Evolutionary conservation across 192 early-diverging fungal species (phyloP).

Genomic region (Linderina pennispora): DNA sequence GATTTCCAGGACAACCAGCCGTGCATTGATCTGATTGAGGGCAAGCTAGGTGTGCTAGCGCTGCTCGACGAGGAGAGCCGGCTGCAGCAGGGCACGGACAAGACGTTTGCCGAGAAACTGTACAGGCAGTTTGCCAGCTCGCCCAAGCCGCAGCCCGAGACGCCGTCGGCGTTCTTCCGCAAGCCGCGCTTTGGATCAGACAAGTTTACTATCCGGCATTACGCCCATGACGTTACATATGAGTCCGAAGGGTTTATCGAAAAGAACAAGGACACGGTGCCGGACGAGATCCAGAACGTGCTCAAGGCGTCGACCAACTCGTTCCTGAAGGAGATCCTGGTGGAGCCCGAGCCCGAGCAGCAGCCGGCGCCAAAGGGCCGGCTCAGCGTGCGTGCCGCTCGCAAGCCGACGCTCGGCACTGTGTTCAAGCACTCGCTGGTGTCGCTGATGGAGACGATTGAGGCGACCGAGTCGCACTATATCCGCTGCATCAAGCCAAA

Average conservation of each 20-base stretch:
- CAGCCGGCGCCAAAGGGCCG: neutral
- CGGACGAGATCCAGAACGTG: slow-evolving; percentile 80
- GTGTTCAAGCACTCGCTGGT: slow-evolving; percentile 94
- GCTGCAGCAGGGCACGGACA: slow-evolving; percentile 83
- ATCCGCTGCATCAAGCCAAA: slow-evolving; percentile 99
- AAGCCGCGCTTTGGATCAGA: slow-evolving; percentile 86
- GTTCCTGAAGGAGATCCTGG: slow-evolving; percentile 76
- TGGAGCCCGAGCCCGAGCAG: slow-evolving; percentile 1
- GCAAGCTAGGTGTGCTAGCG: slow-evolving; percentile 88
- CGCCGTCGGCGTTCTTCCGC: slow-evolving; percentile 56
- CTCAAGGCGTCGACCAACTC: slow-evolving; percentile 71
- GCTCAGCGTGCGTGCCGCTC: slow-evolving; percentile 38
- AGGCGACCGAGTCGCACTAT: slow-evolving; percentile 89
- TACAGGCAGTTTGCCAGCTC: slow-evolving; percentile 66
- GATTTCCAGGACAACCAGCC: slow-evolving; percentile 99
- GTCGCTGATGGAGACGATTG: slow-evolving; percentile 92
- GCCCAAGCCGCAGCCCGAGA: slow-evolving; percentile 6
- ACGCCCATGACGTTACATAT: slow-evolving; percentile 91
- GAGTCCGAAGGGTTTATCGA: slow-evolving; percentile 94
- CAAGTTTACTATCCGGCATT: slow-evolving; percentile 91
- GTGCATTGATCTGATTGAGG: slow-evolving; percentile 98
- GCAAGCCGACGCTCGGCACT: slow-evolving; percentile 91
- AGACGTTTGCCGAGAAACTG: slow-evolving; percentile 80
- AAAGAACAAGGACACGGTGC: slow-evolving; percentile 98
- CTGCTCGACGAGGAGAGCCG: slow-evolving; percentile 91